phyloP scores from a whole-genome alignment of 768 basidiomycete species.

The Kwoniella mangroviensis region DNA sequence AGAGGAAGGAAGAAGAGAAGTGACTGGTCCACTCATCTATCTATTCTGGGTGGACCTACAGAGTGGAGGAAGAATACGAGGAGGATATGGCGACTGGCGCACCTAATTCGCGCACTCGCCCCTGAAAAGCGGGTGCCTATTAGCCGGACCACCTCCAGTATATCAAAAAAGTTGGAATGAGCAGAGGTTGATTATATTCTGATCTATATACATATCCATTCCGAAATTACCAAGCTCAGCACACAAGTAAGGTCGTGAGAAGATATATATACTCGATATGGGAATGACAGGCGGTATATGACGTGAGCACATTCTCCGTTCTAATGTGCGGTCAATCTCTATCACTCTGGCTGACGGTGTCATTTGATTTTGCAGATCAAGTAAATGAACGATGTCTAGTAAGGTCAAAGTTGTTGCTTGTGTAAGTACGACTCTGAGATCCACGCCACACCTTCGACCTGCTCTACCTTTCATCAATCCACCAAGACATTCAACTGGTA shows the following conservation, averaged over 20 bases:
- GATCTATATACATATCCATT: not conserved
- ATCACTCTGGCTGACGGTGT: too few relatives aligned
- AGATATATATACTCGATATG: not conserved
- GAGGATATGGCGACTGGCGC: slow-evolving; percentile 5
- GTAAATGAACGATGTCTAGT: slow-evolving; percentile 13
- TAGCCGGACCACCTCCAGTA: not conserved
- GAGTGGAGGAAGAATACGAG: slow-evolving; percentile 8
- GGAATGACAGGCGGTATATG: not conserved
- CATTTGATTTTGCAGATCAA: not conserved
- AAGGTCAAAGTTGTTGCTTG: slow-evolving; percentile 18
- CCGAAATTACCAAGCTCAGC: too few relatives aligned
- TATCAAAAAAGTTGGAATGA: not conserved
- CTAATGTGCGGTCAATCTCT: too few relatives aligned
- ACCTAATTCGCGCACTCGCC: not conserved
- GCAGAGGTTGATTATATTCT: not conserved
- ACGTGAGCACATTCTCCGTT: not conserved
- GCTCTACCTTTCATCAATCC: not conserved
- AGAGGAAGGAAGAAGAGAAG: slow-evolving; percentile 3
- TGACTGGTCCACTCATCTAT: too few relatives aligned
- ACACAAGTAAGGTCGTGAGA: too few relatives aligned
- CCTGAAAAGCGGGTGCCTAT: too few relatives aligned
- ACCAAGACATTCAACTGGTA: not conserved
- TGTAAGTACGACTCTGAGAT: slow-evolving; percentile 3
- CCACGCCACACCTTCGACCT: not conserved
- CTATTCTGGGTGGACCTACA: not conserved